phyloP scores from a whole-genome alignment of 163 green algal genomes.

The Scenedesmus sp. region DNA sequence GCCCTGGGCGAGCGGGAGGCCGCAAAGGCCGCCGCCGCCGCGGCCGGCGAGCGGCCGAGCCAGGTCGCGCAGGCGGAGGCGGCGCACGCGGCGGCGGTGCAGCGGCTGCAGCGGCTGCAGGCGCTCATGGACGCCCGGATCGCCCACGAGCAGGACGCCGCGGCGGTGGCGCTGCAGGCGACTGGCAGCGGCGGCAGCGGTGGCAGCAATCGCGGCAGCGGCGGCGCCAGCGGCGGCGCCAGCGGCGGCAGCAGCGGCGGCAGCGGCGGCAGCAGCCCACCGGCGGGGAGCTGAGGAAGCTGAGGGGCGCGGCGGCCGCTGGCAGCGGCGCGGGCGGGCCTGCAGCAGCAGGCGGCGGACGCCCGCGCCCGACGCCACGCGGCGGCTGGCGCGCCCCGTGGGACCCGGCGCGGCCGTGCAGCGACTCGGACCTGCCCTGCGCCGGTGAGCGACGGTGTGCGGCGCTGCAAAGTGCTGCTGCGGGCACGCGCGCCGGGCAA shows the following conservation, averaged over 20 bases:
- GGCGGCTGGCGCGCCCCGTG: too few relatives aligned
- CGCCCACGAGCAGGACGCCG: not conserved
- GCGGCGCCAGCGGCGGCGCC: not conserved
- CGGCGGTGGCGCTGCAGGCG: not conserved
- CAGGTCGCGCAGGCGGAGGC: not conserved
- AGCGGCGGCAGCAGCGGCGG: conserved; percentile 4
- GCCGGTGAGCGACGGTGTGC: too few relatives aligned
- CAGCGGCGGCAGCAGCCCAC: not conserved
- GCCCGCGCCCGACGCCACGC: too few relatives aligned
- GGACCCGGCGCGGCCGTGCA: too few relatives aligned
- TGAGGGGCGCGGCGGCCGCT: too few relatives aligned
- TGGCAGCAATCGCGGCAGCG: conserved; percentile 12
- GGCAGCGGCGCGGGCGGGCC: too few relatives aligned
- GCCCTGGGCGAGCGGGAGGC: conserved; percentile 22
- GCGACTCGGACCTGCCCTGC: too few relatives aligned
- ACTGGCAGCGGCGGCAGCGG: not conserved
- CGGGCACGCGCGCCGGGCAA: too few relatives aligned
- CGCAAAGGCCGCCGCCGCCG: conserved; percentile 1
- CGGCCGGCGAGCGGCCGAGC: conserved; percentile 8
- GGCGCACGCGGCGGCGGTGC: conserved; percentile 1
- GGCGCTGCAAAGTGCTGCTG: too few relatives aligned
- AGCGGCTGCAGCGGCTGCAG: conserved; percentile 9
- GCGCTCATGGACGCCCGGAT: not conserved
- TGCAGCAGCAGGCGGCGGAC: too few relatives aligned
- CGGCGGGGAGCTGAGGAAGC: too few relatives aligned